Evolutionary conservation across 1,139 yeast species (phyloP).

Genomic region (Saccharomyces hybrid): DNA sequence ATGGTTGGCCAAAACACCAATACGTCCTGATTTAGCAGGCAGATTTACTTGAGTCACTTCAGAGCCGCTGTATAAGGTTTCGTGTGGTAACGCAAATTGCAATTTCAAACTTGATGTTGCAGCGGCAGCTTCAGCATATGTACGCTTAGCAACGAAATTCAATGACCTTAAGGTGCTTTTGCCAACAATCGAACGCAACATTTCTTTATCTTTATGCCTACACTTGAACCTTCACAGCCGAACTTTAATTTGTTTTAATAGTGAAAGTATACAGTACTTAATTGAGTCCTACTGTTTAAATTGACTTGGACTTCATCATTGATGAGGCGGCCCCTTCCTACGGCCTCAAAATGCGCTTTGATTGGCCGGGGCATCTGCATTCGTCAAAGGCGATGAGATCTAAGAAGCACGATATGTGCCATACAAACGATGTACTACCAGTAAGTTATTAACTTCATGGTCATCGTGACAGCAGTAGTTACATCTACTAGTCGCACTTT

Average conservation of each 20-base stretch:
- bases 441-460: too few relatives aligned
- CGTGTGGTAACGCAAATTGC: slow-evolving; percentile 86
- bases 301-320: neutral
- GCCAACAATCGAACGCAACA: slow-evolving; percentile 35
- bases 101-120: slow-evolving; percentile 68
- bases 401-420: neutral
- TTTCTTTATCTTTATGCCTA: slow-evolving; percentile 2
- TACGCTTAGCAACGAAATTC: slow-evolving; percentile 59
- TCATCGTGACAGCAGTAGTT: too few relatives aligned
- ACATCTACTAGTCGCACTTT: too few relatives aligned
- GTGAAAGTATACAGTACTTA: neutral
- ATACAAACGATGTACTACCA: too few relatives aligned
- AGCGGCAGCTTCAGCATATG: slow-evolving; percentile 75
- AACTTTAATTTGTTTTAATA: neutral
- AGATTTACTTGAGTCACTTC: slow-evolving; percentile 78
- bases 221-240: neutral
- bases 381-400: neutral
- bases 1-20: slow-evolving; percentile 97
- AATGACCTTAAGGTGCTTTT: slow-evolving; percentile 40
- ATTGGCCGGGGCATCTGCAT: neutral
- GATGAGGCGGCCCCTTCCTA: neutral
- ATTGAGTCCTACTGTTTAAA: neutral
- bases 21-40: slow-evolving; percentile 92
- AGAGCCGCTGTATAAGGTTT: slow-evolving; percentile 36
- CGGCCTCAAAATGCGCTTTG: neutral